Evolutionary conservation across 2,329 filamentous ascomycete species (phyloP).

Genomic region (Colletotrichum eremochloae): DNA sequence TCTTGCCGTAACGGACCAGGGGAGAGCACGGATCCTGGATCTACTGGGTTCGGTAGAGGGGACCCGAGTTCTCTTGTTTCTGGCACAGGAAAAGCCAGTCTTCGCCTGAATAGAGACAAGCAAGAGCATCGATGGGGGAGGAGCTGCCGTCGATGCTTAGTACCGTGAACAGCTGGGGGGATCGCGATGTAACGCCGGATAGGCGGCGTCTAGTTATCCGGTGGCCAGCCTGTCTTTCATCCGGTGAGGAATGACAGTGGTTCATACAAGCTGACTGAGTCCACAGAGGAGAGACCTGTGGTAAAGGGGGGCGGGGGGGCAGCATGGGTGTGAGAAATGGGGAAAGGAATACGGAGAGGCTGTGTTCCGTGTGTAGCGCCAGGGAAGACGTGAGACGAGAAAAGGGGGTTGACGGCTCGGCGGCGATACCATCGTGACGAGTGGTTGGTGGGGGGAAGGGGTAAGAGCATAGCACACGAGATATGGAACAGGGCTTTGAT

Average conservation of each 20-base stretch:
- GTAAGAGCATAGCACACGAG: not conserved
- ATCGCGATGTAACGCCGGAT: constrained; percentile 13
- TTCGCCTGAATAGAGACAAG: not conserved
- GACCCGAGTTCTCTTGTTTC: constrained; percentile 48
- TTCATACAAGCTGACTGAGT: not conserved
- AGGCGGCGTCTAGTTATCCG: constrained; percentile 16
- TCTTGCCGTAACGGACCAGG: constrained; percentile 43
- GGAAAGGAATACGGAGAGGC: constrained; percentile 23
- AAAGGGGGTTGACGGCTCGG: constrained; percentile 7
- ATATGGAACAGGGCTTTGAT: constrained; percentile 6
- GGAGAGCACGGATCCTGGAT: constrained; percentile 44
- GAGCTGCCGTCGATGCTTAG: not conserved
- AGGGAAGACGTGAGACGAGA: constrained; percentile 33
- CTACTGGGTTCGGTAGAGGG: constrained; percentile 50
- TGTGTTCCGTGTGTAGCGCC: constrained; percentile 22
- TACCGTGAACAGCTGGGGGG: not conserved
- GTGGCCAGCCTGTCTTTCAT: not conserved
- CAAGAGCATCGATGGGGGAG: not conserved
- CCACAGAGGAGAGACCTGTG: constrained; percentile 7
- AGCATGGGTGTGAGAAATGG: constrained; percentile 11
- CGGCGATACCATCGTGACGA: constrained; percentile 2
- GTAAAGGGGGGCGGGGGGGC: not conserved
- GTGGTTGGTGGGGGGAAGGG: not conserved
- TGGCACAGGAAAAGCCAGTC: constrained; percentile 43
- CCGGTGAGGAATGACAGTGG: not conserved